phyloP scores from a whole-genome alignment of 345 rosid genomes.

The Melastoma malabathricum region DNA sequence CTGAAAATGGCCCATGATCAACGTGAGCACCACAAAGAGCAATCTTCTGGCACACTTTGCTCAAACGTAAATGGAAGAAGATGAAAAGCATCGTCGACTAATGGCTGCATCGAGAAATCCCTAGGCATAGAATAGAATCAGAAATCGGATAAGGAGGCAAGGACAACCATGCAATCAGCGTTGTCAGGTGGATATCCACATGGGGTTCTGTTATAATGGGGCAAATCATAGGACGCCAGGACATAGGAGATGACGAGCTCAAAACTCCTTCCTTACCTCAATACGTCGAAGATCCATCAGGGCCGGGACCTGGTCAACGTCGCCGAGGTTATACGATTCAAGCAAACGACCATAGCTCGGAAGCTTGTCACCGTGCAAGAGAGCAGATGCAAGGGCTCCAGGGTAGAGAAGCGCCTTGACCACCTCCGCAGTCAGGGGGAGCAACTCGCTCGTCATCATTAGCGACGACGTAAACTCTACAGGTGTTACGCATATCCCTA shows the following conservation, averaged over 20 bases:
- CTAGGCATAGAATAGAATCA: too few species aligned
- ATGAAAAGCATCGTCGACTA: too few species aligned
- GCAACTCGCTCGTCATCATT: conserved; percentile 32
- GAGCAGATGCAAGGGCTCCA: conserved; percentile 45
- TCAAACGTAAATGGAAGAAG: too few species aligned
- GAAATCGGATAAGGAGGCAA: too few species aligned
- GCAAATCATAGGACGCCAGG: too few species aligned
- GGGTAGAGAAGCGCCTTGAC: conserved; percentile 63
- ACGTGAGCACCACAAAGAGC: neutral
- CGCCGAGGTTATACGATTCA: conserved; percentile 20
- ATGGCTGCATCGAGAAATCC: too few species aligned
- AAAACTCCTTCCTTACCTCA: conserved; percentile 23
- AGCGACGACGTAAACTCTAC: conserved; percentile 51
- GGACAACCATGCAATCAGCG: too few species aligned
- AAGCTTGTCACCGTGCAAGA: conserved; percentile 12
- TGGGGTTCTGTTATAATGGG: too few species aligned
- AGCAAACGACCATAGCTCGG: conserved; percentile 31
- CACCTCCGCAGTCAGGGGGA: conserved; percentile 25
- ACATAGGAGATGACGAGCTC: too few species aligned
- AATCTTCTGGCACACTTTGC: too few species aligned
- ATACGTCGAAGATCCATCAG: conserved; percentile 33
- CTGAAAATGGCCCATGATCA: conserved; percentile 14
- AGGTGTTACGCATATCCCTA: conserved; percentile 55
- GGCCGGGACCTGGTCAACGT: conserved; percentile 10
- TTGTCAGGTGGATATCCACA: too few species aligned